Percentiles rank a stretch among this genome's conserved stretches.
These are phyloP conservation scores for Malus orientalis DNA, from an alignment of 306 rosid species.

Conservation along the genomic window DNA sequence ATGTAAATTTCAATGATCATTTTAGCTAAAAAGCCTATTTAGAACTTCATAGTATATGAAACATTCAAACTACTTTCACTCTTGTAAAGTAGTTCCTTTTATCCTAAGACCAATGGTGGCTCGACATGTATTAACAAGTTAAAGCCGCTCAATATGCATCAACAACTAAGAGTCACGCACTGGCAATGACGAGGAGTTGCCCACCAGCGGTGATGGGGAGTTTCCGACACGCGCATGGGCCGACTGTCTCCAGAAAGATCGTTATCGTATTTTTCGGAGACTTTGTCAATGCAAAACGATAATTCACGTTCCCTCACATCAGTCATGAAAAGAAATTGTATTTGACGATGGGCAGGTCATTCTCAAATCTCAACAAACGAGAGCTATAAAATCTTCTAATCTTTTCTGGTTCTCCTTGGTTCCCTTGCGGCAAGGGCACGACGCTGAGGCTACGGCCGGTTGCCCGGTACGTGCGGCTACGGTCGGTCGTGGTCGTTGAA, in stretches of 20 bases:
- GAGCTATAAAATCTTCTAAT: background rate
- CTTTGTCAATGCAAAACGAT: background rate
- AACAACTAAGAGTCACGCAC: background rate
- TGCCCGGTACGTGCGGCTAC: background rate
- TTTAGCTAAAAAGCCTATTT: too few species aligned
- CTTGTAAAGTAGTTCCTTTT: background rate
- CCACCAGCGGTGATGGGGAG: too few species aligned
- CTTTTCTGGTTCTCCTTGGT: background rate
- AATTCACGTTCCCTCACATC: background rate
- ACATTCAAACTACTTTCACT: background rate
- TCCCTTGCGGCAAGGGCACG: background rate
- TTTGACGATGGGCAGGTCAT: background rate
- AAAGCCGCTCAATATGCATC: too few species aligned
- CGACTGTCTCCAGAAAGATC: background rate
- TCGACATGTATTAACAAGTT: too few species aligned
- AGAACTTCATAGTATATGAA: too few species aligned
- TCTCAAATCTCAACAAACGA: background rate
- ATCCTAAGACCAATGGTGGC: background rate
- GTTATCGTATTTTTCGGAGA: background rate
- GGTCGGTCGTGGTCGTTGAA: background rate
- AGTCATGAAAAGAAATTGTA: background rate
- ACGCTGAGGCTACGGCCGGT: background rate
- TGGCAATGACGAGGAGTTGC: background rate
- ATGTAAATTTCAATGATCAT: too few species aligned
- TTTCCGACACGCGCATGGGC: background rate